These are phyloP conservation scores for Omphalotus guepiniiformis DNA, from an alignment of 768 basidiomycete genomes.

Conservation along the genomic window DNA sequence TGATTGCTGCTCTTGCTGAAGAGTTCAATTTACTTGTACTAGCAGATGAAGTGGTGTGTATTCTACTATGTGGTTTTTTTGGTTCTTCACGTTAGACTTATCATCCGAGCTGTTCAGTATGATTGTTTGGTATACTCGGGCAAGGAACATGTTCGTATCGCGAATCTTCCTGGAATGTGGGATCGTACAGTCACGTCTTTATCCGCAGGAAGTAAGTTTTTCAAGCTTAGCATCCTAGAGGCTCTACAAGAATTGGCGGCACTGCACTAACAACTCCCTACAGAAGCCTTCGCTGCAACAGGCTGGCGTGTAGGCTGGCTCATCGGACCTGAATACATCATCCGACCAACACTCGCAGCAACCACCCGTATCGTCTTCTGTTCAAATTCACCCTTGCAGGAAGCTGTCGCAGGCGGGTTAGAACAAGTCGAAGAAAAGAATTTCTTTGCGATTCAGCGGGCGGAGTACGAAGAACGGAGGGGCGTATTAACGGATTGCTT, in stretches of 20 bases:
- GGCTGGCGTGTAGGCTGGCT: slow-evolving; percentile 99
- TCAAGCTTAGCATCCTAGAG: neutral
- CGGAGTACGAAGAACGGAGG: slow-evolving; percentile 79
- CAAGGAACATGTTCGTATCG: slow-evolving; percentile 88
- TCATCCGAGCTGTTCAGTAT: slow-evolving; percentile 51
- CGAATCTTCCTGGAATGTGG: slow-evolving; percentile 97
- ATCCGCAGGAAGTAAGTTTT: slow-evolving; percentile 83
- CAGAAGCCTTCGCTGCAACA: slow-evolving; percentile 94
- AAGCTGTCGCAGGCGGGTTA: slow-evolving; percentile 87
- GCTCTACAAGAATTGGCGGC: neutral
- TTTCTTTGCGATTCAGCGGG: slow-evolving; percentile 75
- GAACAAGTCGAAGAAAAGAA: slow-evolving; percentile 67
- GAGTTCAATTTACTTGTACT: slow-evolving; percentile 92
- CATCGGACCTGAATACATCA: slow-evolving; percentile 80
- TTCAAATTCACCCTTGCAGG: slow-evolving; percentile 91
- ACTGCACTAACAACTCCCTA: neutral
- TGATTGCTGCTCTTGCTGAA: slow-evolving; percentile 82
- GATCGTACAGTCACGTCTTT: slow-evolving; percentile 94
- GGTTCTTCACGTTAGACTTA: neutral
- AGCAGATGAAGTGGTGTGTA: slow-evolving; percentile 91
- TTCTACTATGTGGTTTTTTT: neutral
- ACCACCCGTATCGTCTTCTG: slow-evolving; percentile 94
- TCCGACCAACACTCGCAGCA: slow-evolving; percentile 83
- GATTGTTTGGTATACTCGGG: slow-evolving; percentile 89
- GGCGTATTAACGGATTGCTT: slow-evolving; percentile 70